Conservation (phyloP, 257 asterid genomes). For the Nicotiana otophora region DNA sequence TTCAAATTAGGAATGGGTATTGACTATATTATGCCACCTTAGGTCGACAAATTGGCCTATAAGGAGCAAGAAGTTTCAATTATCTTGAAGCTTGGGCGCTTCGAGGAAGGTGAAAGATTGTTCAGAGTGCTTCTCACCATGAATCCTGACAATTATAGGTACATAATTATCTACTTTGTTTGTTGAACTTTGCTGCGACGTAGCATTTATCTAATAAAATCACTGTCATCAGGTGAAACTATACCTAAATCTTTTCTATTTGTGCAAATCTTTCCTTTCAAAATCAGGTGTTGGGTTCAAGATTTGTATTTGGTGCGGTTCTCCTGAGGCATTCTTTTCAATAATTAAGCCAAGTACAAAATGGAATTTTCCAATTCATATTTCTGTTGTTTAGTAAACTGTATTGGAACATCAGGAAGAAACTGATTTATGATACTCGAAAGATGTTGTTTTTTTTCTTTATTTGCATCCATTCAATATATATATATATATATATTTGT, state of each 20-base stretch:
- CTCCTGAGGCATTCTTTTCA: neutral
- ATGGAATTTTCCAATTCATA: neutral
- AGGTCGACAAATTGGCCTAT: constrained; percentile 77
- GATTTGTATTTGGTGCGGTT: neutral
- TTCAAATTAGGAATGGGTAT: constrained; percentile 11
- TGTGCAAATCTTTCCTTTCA: neutral
- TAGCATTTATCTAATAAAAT: neutral
- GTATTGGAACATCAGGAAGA: neutral
- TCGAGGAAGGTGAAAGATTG: constrained; percentile 72
- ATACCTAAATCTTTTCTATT: neutral
- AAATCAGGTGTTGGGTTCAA: neutral
- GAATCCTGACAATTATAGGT: constrained; percentile 98
- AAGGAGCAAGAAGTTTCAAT: constrained; percentile 91
- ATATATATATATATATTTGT: too few species aligned
- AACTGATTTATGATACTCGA: neutral
- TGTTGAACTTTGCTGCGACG: neutral
- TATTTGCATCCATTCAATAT: neutral
- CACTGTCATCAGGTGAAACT: neutral
- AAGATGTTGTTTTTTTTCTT: neutral
- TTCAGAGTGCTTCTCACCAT: constrained; percentile 68
- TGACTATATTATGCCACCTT: constrained; percentile 9
- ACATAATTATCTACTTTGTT: neutral
- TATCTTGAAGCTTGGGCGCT: constrained; percentile 67
- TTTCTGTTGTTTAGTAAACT: neutral
- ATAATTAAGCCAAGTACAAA: neutral